A percentile compares a stretch with the other conserved stretches of the same genome.
phyloP scores from a whole-genome alignment of 1,284 basidiomycete genomes.

The Cutaneotrichosporon arboriforme region DNA sequence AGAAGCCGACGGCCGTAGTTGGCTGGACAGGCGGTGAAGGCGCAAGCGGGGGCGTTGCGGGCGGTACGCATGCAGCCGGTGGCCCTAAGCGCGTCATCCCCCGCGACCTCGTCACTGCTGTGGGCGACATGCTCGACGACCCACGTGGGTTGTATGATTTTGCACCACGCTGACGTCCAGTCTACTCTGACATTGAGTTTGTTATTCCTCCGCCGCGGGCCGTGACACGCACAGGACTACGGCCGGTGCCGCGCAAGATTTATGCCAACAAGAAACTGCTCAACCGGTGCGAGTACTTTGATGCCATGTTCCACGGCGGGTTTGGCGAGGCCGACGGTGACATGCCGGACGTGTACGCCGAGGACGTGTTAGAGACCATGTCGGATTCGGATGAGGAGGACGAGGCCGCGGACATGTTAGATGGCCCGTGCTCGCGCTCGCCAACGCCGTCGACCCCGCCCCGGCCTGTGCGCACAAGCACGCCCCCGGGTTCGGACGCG shows the following conservation, averaged over 20 bases:
- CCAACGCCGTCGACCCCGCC: background rate
- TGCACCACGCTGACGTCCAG: conserved; percentile 33
- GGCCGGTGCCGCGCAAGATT: conserved; percentile 23
- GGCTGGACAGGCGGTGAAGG: conserved; percentile 39
- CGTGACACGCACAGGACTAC: background rate
- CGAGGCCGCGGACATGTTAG: conserved; percentile 24
- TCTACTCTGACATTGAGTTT: conserved; percentile 77
- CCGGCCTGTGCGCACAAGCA: background rate
- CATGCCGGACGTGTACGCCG: conserved; percentile 30
- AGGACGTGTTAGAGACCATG: conserved; percentile 30
- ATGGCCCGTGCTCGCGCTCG: background rate
- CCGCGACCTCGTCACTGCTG: conserved; percentile 50
- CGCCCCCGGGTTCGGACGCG: background rate
- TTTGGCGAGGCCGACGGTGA: conserved; percentile 37
- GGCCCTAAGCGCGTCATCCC: conserved; percentile 42
- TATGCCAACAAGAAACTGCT: conserved; percentile 62
- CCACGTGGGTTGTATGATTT: conserved; percentile 39
- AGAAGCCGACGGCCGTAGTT: conserved; percentile 17
- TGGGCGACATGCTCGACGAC: conserved; percentile 71
- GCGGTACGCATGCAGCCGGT: conserved; percentile 36
- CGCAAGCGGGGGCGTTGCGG: conserved; percentile 38
- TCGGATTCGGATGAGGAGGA: conserved; percentile 47
- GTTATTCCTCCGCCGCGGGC: conserved; percentile 52
- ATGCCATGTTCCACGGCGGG: conserved; percentile 47
- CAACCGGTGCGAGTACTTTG: conserved; percentile 68